Evolutionary conservation across 148 eudicot genomes (phyloP), one percentile per base, ranked within the genome.

Genomic region (Rhododendron mucronatum): DNA sequence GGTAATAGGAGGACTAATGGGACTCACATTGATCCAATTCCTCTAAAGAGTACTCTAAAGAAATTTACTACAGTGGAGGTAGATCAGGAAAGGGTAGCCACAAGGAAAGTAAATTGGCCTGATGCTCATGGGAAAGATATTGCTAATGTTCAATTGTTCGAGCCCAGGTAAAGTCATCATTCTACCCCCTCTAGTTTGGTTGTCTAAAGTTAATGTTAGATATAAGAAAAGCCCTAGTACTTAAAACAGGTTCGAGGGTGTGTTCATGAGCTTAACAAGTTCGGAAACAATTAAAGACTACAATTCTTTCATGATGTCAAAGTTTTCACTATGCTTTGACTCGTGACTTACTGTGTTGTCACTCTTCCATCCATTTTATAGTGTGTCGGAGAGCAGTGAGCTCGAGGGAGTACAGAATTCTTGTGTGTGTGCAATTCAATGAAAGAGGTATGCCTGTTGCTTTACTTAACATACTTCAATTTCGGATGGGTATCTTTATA

Each of bases 41-140:
- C 84, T 86, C 87, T 90, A 14, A 90, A 88, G 89, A 86, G 91
- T 82, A 90, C 78, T 87, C 87, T 90, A 16, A 90, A 88, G 88
- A 90, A 88, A 45, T 47, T 48, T 83, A 44, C 85, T 30, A 20
- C 33, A 73, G 69, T 77, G 20, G 50, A 65, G 83, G 41, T 57
- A 18, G 28, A 84, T 74, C 53, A 79, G 6, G 5, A 9, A 30
- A 61, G 81, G 83, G 9, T 8, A 37, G 86, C 9, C 37, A 44
- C 84, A 78, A 90, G 90, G 86, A 90, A 84, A 67, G 90, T 90
- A 23, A 88, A 85, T 37, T 90, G 91, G 91, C 74, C 88, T 47
- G 91, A 90, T 88, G 87, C 87, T 84, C 87, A 88, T 88, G 91
- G 90, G 57, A 86, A 88, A 55, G 91, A 90, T 63, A 90, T 90